phyloP scores from a whole-genome alignment of 441 rosid genomes.

The Hypseocharis bilobata region DNA sequence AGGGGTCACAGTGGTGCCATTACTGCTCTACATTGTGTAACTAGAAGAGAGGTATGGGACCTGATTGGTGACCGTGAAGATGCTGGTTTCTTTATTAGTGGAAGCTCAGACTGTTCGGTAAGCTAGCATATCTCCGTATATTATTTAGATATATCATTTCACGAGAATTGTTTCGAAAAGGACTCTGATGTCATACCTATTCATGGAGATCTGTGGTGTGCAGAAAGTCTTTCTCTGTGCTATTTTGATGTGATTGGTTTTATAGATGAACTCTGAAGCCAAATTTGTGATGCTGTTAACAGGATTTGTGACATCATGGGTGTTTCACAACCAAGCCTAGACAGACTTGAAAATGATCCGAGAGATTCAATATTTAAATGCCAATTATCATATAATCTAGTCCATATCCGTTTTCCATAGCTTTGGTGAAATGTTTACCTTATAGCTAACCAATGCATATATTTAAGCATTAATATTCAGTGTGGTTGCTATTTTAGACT shows the following conservation, averaged over 20 bases:
- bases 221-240: neutral
- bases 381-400: neutral
- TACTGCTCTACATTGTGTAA: slow-evolving; percentile 93
- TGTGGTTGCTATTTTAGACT: no score
- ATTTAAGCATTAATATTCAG: neutral
- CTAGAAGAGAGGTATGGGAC: slow-evolving; percentile 96
- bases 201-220: neutral
- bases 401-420: neutral
- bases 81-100: slow-evolving; percentile 98
- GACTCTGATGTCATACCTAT: neutral
- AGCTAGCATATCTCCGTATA: slow-evolving; percentile 22
- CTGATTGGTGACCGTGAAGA: slow-evolving; percentile 96
- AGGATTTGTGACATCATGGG: neutral
- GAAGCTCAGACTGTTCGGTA: slow-evolving; percentile 89
- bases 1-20: slow-evolving; percentile 89
- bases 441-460: no score
- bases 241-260: neutral
- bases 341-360: neutral
- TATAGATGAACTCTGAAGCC: neutral
- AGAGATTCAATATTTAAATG: neutral
- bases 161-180: slow-evolving; percentile 3
- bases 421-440: neutral
- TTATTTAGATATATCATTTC: slow-evolving; percentile 11
- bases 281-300: slow-evolving; percentile 1
- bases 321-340: neutral